phyloP scores from a whole-genome alignment of 2,329 filamentous ascomycete genomes.

The Alternaria rosae region DNA sequence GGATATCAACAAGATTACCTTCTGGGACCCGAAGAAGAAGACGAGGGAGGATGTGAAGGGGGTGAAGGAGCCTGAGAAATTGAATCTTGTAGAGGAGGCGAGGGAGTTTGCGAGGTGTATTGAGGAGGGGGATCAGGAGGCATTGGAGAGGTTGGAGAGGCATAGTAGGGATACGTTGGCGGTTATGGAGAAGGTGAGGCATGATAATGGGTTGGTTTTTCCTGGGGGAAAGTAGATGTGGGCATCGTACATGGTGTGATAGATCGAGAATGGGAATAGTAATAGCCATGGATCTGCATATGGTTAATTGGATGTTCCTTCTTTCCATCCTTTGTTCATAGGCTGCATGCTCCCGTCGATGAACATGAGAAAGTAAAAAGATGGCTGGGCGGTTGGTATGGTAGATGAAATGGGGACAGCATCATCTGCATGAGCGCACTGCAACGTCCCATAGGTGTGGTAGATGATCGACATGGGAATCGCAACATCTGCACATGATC shows the following conservation, averaged over 20 bases:
- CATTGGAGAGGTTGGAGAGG: slow-evolving; percentile 49
- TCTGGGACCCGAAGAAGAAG: slow-evolving; percentile 55
- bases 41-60: slow-evolving; percentile 51
- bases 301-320: neutral
- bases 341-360: neutral
- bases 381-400: no score
- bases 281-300: neutral
- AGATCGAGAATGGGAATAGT: neutral
- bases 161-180: slow-evolving; percentile 53
- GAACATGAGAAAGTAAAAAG: neutral
- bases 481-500: neutral
- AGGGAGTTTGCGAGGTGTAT: slow-evolving; percentile 56
- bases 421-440: neutral
- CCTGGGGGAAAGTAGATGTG: slow-evolving; percentile 26
- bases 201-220: slow-evolving; percentile 55
- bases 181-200: slow-evolving; percentile 55
- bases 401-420: neutral
- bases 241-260: neutral
- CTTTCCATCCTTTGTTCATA: neutral
- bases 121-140: slow-evolving; percentile 48
- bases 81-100: slow-evolving; percentile 59
- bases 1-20: slow-evolving; percentile 53
- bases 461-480: neutral
- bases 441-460: neutral
- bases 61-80: slow-evolving; percentile 43